Evolutionary conservation across 78 protist genomes (phyloP), one percentile per base, ranked within the genome.

Genomic region (Speleostelium caveatum): DNA sequence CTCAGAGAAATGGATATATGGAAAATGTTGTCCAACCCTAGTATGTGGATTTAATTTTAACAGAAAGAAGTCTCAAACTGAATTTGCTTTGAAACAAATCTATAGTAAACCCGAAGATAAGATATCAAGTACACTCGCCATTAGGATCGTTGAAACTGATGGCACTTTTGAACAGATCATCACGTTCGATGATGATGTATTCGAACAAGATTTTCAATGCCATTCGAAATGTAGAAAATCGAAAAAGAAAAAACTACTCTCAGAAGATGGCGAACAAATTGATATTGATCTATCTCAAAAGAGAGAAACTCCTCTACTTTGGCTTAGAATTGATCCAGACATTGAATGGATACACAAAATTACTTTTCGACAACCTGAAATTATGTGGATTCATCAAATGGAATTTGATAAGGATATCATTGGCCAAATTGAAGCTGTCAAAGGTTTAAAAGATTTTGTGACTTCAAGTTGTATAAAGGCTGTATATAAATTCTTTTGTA

Each of bases 241-340:
- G 24, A 72, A 78, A 38, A 85, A 72, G 55, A 77, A 75, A 36
- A 73, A 71, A 35, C 36, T 79, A 30, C 26, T 76, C 14, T 30
- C 87, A 0, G 86, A 68, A 6, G 91, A 75, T 56, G 86, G 79
- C 21, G 86, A 75, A n/a, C 89, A 74, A 59, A 76, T 67, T 73
- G 87, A 65, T 30, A 72, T 69, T 61, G 86, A 72, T 72, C 28
- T 78, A 7, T 69, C 86, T 49, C 86, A 63, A 28, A 76, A 90
- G 30, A 51, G 88, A 38, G 95, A 86, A 22, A 86, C 93, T 19
- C 96, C 96, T 16, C 33, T 94, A 10, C 51, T 79, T 3, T 87
- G 94, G 94, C 36, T 94, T 39, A 45, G 96, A 7, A 74, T 94
- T 51, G 96, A 94, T 73, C 96, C 96, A 36, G 96, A 94, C 10